Conservation (phyloP, 2,329 filamentous ascomycete genomes). For the Dothidotthia symphoricarpi region DNA sequence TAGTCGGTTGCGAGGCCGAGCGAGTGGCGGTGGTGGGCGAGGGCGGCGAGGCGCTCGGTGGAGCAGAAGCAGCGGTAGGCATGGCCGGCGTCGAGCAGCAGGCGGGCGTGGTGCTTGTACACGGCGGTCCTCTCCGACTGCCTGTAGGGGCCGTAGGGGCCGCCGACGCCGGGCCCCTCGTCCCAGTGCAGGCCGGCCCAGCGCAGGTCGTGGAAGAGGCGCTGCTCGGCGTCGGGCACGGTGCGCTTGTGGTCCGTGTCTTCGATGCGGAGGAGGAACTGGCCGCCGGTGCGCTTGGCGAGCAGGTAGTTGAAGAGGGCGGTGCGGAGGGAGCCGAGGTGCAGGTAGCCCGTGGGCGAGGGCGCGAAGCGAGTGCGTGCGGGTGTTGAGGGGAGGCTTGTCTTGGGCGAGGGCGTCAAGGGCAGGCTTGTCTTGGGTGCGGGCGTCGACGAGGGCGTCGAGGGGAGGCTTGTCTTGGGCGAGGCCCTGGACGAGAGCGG, state of each 20-base stretch:
- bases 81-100: constrained; percentile 66
- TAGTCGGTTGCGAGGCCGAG: constrained; percentile 61
- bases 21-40: constrained; percentile 63
- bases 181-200: constrained; percentile 94
- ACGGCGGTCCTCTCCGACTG: constrained; percentile 75
- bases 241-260: constrained; percentile 92
- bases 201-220: constrained; percentile 73
- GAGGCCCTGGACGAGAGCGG: no score
- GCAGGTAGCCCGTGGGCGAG: constrained; percentile 89
- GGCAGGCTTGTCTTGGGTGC: no score
- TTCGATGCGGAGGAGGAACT: constrained; percentile 88
- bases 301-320: constrained; percentile 94
- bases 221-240: constrained; percentile 73
- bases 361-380: constrained; percentile 84
- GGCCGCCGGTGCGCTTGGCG: constrained; percentile 81
- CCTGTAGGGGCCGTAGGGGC: constrained; percentile 81
- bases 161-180: constrained; percentile 82
- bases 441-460: constrained; percentile 9
- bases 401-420: constrained; percentile 11
- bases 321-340: constrained; percentile 86
- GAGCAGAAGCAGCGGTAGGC: constrained; percentile 96
- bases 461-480: constrained; percentile 1
- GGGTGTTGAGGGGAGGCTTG: constrained; percentile 26
- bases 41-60: constrained; percentile 64
- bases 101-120: constrained; percentile 69